Evolutionary conservation across 2,329 filamentous ascomycete genomes (phyloP), one percentile per base, ranked within the genome.

Genomic region (Paecilomyces variotii): DNA sequence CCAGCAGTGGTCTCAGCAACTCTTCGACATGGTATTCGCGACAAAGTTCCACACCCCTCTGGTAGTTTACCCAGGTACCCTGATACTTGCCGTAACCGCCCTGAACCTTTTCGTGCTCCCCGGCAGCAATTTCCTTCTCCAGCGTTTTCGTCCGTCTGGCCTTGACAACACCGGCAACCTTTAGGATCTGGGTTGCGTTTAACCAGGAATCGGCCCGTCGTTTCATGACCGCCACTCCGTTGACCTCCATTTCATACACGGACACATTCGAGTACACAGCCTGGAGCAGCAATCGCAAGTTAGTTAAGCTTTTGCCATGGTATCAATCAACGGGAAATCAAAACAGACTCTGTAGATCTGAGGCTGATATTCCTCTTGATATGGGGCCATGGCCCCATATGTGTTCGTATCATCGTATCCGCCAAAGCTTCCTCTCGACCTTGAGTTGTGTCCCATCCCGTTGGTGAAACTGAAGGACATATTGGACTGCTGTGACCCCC

Each of bases 61-160:
- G 89, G 70, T 96, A 97, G 69, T 89, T 90, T 70, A 99, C 96
- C 94, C 94, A 99, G 2, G 94, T 99, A 57, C 94, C 94, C 78
- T 99, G 94, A 70, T 99, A 99, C 79, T 97, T 97, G 64, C 94
- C 94, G 70, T 99, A 99, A 4, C 94, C 94, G 34, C 94, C 94
- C 73, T 99, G 94, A 2, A 99, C 93, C 76, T 99, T 99, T 74
- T 99, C 94, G 74, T 99, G 93, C 70, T 96, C 90, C 68, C 94
- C 94, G 0, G 89, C 94, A 63, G 96, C 85, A 60, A 99, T 96
- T 75, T 99, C 94, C 76, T 97, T 97, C 73, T 99, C 94, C 56
- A 99, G 82, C 6, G 97, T 95, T 75, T 97, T 97, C 59, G 94
- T 97, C 66, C 94, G 88, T 77, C 96, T 95, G 60, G 93, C 94